Evolutionary conservation across 1,284 basidiomycete genomes (phyloP).

Genomic region (Leccinum subspadiceum): DNA sequence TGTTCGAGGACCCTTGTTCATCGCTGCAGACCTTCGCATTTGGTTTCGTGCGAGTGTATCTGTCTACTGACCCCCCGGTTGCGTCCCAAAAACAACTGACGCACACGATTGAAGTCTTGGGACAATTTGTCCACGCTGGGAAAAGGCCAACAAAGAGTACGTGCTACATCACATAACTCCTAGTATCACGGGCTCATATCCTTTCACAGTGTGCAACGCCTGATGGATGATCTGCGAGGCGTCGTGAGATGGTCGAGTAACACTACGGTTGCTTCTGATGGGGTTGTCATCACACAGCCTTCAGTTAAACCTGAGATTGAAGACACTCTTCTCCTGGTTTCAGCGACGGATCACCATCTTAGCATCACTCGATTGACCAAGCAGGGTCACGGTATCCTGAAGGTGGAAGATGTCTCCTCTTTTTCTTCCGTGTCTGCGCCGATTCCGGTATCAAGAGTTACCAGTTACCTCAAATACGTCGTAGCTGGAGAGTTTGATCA

Average conservation of each 20-base stretch:
- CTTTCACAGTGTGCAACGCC: constrained; percentile 45
- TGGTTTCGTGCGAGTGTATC: constrained; percentile 82
- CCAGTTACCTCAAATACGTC: constrained; percentile 81
- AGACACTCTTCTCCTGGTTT: constrained; percentile 74
- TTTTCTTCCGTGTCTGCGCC: constrained; percentile 98
- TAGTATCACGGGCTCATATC: constrained; percentile 10
- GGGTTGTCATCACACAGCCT: constrained; percentile 41
- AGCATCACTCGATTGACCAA: constrained; percentile 93
- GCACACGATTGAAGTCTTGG: constrained; percentile 81
- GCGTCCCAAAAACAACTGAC: constrained; percentile 81
- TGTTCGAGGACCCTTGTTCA: constrained; percentile 78
- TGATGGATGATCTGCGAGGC: constrained; percentile 75
- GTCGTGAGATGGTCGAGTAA: constrained; percentile 44
- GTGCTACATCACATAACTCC: constrained; percentile 31
- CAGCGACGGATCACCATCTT: constrained; percentile 97
- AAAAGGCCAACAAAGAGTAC: constrained; percentile 77
- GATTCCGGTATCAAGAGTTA: constrained; percentile 81
- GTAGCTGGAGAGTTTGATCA: constrained; percentile 74
- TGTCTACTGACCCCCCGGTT: constrained; percentile 75
- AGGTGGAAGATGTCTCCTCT: constrained; percentile 96
- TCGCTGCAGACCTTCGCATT: constrained; percentile 83
- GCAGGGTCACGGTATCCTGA: constrained; percentile 82
- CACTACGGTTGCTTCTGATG: constrained; percentile 35
- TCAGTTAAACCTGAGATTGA: constrained; percentile 67
- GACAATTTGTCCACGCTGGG: constrained; percentile 66